These are phyloP conservation scores for Lentinula edodes DNA, from an alignment of 768 basidiomycete genomes.

Conservation along the genomic window DNA sequence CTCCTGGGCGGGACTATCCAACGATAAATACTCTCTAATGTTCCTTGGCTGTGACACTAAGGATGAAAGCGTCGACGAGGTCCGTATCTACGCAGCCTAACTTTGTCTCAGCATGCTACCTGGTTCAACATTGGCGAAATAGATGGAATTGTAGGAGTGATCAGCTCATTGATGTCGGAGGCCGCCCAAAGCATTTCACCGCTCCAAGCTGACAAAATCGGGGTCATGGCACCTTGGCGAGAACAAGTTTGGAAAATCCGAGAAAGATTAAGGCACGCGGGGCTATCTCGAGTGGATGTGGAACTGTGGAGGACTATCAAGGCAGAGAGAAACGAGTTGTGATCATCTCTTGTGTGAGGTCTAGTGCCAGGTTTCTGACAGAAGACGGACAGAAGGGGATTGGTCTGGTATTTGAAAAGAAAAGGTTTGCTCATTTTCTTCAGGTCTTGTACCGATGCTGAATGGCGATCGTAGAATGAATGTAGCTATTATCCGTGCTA, in stretches of 20 bases:
- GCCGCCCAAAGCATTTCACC: slow-evolving; percentile 30
- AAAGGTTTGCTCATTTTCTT: slow-evolving; percentile 27
- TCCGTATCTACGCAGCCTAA: slow-evolving; percentile 11
- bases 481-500: slow-evolving; percentile 49
- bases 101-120: slow-evolving; percentile 30
- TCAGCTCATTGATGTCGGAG: slow-evolving; percentile 34
- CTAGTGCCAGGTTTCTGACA: slow-evolving; percentile 38
- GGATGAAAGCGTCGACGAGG: slow-evolving; percentile 45
- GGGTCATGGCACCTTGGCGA: slow-evolving; percentile 48
- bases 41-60: slow-evolving; percentile 35
- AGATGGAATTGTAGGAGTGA: slow-evolving; percentile 29
- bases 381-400: slow-evolving; percentile 41
- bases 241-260: slow-evolving; percentile 49
- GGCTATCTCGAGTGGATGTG: slow-evolving; percentile 38
- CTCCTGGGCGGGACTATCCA: slow-evolving; percentile 34
- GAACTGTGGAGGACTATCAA: slow-evolving; percentile 52
- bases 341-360: slow-evolving; percentile 47
- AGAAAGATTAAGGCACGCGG: slow-evolving; percentile 35
- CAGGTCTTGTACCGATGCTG: not conserved
- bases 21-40: slow-evolving; percentile 35
- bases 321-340: slow-evolving; percentile 45
- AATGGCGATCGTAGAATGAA: slow-evolving; percentile 35
- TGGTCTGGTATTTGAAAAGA: slow-evolving; percentile 41
- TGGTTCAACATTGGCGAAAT: slow-evolving; percentile 49
- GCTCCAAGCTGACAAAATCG: slow-evolving; percentile 35